Percentiles rank a stretch among this genome's conserved stretches.
Conservation (phyloP, 305 asterid species). For the Solanum chacoense region DNA sequence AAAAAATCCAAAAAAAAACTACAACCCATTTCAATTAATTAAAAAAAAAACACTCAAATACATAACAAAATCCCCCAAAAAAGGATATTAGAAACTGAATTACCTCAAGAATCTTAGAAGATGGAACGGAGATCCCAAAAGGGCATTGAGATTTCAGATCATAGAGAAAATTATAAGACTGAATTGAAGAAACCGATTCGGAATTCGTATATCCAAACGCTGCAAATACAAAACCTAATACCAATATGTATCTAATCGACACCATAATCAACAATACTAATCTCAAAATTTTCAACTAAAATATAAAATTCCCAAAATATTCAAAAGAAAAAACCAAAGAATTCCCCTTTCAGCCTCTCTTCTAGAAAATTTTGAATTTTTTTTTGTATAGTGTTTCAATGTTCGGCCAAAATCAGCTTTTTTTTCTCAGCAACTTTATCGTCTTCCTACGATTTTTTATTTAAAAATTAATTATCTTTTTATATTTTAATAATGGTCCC, state of each 20-base stretch:
- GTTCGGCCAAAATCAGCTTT: neutral
- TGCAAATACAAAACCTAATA: neutral
- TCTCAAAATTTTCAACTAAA: neutral
- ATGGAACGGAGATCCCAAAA: neutral
- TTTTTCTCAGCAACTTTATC: neutral
- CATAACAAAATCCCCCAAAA: neutral
- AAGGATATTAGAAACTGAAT: neutral
- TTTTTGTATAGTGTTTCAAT: neutral
- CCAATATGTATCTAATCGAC: constrained; percentile 2
- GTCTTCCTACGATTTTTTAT: neutral
- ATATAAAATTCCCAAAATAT: neutral
- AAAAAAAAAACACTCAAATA: neutral
- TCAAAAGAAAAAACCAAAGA: neutral
- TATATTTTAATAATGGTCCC: neutral
- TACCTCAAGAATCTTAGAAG: neutral
- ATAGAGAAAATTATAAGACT: neutral
- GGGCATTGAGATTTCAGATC: constrained; percentile 5
- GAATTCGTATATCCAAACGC: neutral
- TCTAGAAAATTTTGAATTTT: neutral
- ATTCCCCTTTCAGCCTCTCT: neutral
- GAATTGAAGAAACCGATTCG: neutral
- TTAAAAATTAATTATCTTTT: neutral
- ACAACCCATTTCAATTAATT: neutral
- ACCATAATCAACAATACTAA: neutral
- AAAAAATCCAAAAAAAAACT: neutral